Percentiles rank a stretch among this genome's conserved stretches.
These are phyloP conservation scores for Leucogyrophana mollusca DNA, from an alignment of 768 basidiomycete genomes.

Conservation along the genomic window DNA sequence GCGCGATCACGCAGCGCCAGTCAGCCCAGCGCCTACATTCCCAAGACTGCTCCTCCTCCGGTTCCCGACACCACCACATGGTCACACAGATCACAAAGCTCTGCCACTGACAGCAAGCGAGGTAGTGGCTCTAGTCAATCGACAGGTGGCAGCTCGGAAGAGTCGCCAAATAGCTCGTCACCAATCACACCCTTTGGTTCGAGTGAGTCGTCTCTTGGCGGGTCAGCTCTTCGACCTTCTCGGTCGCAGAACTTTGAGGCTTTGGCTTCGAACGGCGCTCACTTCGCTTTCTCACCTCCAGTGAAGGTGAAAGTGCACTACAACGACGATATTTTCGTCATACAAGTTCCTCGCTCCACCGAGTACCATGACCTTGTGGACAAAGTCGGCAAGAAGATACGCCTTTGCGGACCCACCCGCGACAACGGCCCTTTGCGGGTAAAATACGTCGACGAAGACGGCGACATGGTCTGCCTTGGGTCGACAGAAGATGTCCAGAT, in stretches of 20 bases:
- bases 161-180: slow-evolving; percentile 82
- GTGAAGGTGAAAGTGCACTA: slow-evolving; percentile 95
- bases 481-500: slow-evolving; percentile 94
- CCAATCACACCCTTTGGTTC: slow-evolving; percentile 91
- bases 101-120: slow-evolving; percentile 54
- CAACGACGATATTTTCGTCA: slow-evolving; percentile 93
- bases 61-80: slow-evolving; percentile 48
- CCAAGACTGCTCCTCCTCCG: slow-evolving; percentile 53
- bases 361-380: slow-evolving; percentile 84
- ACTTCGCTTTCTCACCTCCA: slow-evolving; percentile 35
- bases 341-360: slow-evolving; percentile 79
- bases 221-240: slow-evolving; percentile 50
- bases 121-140: slow-evolving; percentile 86
- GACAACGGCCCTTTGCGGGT: slow-evolving; percentile 82
- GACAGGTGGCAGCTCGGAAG: slow-evolving; percentile 78
- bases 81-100: slow-evolving; percentile 43
- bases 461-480: slow-evolving; percentile 83
- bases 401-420: slow-evolving; percentile 80
- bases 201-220: slow-evolving; percentile 75
- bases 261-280: slow-evolving; percentile 26
- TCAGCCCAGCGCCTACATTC: slow-evolving; percentile 70
- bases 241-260: slow-evolving; percentile 56
- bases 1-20: slow-evolving; percentile 76
- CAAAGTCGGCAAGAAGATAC: slow-evolving; percentile 90
- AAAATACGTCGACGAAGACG: slow-evolving; percentile 91